Conservation (phyloP, 2,329 filamentous ascomycete species). For the Escovopsis weberi region DNA sequence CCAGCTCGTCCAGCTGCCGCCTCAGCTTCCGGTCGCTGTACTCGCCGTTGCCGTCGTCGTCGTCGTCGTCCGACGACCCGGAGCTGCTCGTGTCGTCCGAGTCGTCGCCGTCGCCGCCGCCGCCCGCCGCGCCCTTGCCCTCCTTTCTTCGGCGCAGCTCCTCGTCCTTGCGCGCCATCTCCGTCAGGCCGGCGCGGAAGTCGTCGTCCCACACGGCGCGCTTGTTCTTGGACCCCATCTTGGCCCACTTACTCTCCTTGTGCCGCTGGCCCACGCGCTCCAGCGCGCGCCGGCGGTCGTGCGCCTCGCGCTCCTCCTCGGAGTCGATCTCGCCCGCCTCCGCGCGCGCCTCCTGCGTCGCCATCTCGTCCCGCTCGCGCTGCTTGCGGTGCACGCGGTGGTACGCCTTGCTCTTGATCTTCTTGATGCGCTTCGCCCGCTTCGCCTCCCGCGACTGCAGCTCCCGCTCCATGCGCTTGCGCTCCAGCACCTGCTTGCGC, state of each 20-base stretch:
- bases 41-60: too few relatives aligned
- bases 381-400: conserved; percentile 81
- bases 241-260: conserved; percentile 84
- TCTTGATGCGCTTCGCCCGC: conserved; percentile 84
- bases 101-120: conserved; percentile 30
- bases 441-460: conserved; percentile 79
- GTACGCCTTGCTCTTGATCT: conserved; percentile 97
- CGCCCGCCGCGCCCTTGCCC: conserved; percentile 40
- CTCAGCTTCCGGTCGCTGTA: conserved; percentile 22
- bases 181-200: conserved; percentile 59
- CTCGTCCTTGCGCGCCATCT: conserved; percentile 71
- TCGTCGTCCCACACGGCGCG: conserved; percentile 81
- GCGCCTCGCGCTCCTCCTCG: conserved; percentile 47
- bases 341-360: conserved; percentile 34
- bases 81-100: conserved; percentile 42
- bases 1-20: conserved; percentile 29
- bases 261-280: conserved; percentile 78
- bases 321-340: conserved; percentile 48
- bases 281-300: conserved; percentile 62
- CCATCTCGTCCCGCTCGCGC: conserved; percentile 38
- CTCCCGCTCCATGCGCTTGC: conserved; percentile 69
- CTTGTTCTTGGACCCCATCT: conserved; percentile 64
- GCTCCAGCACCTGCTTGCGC: conserved; percentile 53
- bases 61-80: conserved; percentile 45
- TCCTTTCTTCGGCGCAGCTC: conserved; percentile 69